Conservation (phyloP, 768 basidiomycete species). For the Pisolithus albus region DNA sequence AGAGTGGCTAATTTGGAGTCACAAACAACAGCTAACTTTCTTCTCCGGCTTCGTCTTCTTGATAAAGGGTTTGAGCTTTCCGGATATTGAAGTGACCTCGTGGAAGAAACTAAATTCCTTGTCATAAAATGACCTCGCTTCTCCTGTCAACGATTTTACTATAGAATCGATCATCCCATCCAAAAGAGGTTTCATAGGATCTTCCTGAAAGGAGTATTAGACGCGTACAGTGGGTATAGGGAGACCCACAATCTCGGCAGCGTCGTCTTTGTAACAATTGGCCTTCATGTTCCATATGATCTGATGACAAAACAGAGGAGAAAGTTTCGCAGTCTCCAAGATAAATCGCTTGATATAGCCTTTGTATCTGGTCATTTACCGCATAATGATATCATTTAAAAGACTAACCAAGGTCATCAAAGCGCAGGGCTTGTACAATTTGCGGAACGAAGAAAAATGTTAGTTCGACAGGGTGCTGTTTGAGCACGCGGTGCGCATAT, state of each 20-base stretch:
- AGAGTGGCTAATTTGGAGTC: not conserved
- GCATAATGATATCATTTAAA: not conserved
- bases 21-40: conserved; percentile 49
- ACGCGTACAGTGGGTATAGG: not conserved
- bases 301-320: conserved; percentile 97
- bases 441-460: conserved; percentile 99
- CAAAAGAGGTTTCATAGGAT: conserved; percentile 94
- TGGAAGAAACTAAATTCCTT: conserved; percentile 94
- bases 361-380: conserved; percentile 21
- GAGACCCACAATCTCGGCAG: conserved; percentile 65
- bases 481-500: conserved; percentile 93
- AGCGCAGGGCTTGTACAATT: conserved; percentile 91
- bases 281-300: conserved; percentile 99
- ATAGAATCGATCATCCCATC: conserved; percentile 79
- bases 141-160: conserved; percentile 80
- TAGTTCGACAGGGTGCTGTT: conserved; percentile 88
- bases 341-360: conserved; percentile 95
- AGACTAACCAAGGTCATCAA: conserved; percentile 73
- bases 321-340: conserved; percentile 95
- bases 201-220: conserved; percentile 50
- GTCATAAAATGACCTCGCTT: conserved; percentile 84
- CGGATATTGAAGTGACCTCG: conserved; percentile 96
- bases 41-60: conserved; percentile 95
- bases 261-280: conserved; percentile 91
- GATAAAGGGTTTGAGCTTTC: conserved; percentile 93